Evolutionary conservation across 2,329 filamentous ascomycete species (phyloP).

Genomic region (Emmonsiellopsis sp.): DNA sequence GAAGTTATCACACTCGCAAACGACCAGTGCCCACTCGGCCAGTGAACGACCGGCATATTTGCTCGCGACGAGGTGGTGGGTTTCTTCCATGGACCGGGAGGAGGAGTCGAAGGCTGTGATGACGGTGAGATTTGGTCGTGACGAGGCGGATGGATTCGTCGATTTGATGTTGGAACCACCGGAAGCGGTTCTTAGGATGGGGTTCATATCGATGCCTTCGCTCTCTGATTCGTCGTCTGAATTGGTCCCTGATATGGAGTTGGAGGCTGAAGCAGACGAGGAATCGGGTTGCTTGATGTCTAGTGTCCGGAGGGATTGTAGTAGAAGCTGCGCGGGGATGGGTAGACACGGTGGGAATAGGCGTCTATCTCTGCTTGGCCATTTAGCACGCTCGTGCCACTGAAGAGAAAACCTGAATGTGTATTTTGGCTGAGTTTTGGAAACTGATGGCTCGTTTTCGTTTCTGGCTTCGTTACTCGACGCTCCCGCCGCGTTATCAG

Average conservation of each 20-base stretch:
- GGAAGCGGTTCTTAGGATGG: neutral
- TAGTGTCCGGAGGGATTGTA: conserved; percentile 30
- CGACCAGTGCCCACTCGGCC: conserved; percentile 54
- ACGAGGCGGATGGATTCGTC: no score
- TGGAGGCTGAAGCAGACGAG: conserved; percentile 10
- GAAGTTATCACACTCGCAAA: conserved; percentile 55
- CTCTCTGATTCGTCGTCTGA: conserved; percentile 11
- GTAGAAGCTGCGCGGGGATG: conserved; percentile 43
- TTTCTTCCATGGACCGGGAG: conserved; percentile 14
- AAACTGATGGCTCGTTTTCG: neutral
- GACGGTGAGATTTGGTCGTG: neutral
- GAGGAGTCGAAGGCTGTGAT: conserved; percentile 10
- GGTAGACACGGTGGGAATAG: conserved; percentile 49
- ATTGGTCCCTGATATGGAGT: conserved; percentile 10
- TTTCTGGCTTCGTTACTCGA: neutral
- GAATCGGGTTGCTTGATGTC: conserved; percentile 8
- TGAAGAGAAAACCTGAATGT: conserved; percentile 63
- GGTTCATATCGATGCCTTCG: conserved; percentile 9
- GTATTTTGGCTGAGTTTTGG: conserved; percentile 41
- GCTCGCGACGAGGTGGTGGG: conserved; percentile 31
- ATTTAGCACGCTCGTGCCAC: conserved; percentile 47
- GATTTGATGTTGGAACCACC: no score
- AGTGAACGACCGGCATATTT: conserved; percentile 55
- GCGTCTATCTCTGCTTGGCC: conserved; percentile 41
- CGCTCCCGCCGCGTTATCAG: neutral